Base-by-base conservation (phyloP, 2,329 filamentous ascomycete species). In the Lanzia echinophila region DNA sequence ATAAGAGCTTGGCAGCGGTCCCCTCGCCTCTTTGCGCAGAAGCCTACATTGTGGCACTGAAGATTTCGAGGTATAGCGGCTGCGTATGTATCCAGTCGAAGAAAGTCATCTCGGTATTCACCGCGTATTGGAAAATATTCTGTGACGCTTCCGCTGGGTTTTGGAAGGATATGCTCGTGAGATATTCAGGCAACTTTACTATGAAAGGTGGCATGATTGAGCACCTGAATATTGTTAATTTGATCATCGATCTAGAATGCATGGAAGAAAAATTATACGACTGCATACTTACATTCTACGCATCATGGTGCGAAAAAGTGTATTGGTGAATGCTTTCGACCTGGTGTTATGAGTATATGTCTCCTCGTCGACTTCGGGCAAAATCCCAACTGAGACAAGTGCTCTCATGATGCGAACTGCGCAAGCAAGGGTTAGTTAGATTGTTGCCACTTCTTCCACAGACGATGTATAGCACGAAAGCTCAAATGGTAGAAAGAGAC, bases 261-360 rank as follows among this genome's bases (percentile, higher is more conserved):
- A 33, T 33, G 33, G 28, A 28, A 28, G 8, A 4, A 28, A 17
- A 17, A 38, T 24, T n/a, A n/a, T n/a, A n/a, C n/a, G n/a, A n/a
- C n/a, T n/a, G n/a, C 15, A 24, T 48, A 48, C 33, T 2, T 28
- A 39, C 46, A 48, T 15, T 48, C 33, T 32, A 7, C 33, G 46
- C 46, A 48, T 48, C 12, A 48, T 10, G 38, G 34, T 48, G 33
- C 46, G 46, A 48, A 48, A 53, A 6, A 33, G 22, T n/a, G n/a
- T 33, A 22, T 36, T 42, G 10, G 43, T 46, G 2, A 53, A 39
- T 48, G 24, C 3, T 48, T 28, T 38, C 7, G 46, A 48, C 20
- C 33, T 31, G 3, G 31, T 22, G 2, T 53, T 53, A 33, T 53
- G 28, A 31, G 24, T 13, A 19, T 50, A 50, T 15, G 38, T 50